Evolutionary conservation across 345 rosid genomes (phyloP).

Genomic region (Citrus mangshanensis): DNA sequence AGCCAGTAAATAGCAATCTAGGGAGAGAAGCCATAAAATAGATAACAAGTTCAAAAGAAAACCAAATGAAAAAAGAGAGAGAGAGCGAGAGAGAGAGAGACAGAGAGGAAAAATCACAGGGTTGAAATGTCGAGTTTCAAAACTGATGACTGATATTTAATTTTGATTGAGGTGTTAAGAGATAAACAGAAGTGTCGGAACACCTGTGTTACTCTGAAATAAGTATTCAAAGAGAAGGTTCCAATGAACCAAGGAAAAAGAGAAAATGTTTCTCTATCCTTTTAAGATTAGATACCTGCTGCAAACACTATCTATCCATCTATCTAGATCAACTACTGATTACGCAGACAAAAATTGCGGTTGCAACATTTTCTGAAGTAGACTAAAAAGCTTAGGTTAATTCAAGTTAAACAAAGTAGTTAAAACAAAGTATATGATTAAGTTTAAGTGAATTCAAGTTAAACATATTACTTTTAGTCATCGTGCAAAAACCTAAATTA

Average conservation of each 20-base stretch:
- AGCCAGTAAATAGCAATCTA: background rate
- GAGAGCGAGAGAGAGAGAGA: too few species aligned
- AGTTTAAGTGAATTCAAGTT: too few species aligned
- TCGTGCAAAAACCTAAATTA: constrained; percentile 4
- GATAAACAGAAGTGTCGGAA: background rate
- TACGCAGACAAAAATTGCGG: background rate
- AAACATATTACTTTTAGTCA: background rate
- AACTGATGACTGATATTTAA: background rate
- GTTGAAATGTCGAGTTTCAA: background rate
- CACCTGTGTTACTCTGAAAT: background rate
- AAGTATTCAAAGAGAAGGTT: background rate
- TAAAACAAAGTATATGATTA: too few species aligned
- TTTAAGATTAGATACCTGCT: background rate
- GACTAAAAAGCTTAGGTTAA: background rate
- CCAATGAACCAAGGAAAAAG: background rate
- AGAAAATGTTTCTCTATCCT: background rate
- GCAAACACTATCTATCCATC: background rate
- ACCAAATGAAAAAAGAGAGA: too few species aligned
- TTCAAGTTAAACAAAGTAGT: background rate
- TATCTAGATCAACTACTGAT: background rate
- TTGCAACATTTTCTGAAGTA: background rate
- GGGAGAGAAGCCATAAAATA: background rate
- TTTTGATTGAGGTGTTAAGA: background rate
- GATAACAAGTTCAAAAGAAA: background rate
- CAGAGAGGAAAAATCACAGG: background rate